Conservation (phyloP, 2,329 filamentous ascomycete genomes). For the Penicillium sp. region DNA sequence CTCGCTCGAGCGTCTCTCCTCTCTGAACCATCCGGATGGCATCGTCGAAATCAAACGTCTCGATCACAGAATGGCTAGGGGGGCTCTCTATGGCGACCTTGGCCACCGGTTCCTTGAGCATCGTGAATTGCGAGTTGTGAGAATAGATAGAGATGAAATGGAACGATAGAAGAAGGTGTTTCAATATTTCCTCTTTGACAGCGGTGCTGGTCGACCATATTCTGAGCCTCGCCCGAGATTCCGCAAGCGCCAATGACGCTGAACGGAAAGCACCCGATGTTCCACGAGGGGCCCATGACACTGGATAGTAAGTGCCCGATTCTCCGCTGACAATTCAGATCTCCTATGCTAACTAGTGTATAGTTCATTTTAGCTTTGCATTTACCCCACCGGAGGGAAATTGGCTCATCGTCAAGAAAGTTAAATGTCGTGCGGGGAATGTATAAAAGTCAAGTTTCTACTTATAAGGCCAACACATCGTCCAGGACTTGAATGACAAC, state of each 20-base stretch:
- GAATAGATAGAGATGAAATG: background rate
- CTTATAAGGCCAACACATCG: background rate
- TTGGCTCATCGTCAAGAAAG: background rate
- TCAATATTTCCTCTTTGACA: background rate
- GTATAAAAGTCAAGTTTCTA: background rate
- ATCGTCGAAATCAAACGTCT: background rate
- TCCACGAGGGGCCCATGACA: background rate
- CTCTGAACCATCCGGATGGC: background rate
- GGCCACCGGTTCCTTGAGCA: background rate
- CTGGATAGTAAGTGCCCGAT: background rate
- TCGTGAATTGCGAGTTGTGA: background rate
- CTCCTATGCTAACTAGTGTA: background rate
- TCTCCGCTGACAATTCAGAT: background rate
- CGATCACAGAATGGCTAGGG: background rate
- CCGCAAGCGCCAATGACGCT: background rate
- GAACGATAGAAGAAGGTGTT: background rate
- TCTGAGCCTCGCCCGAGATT: background rate
- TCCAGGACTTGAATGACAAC: background rate
- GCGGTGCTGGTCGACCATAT: background rate
- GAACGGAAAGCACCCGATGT: background rate
- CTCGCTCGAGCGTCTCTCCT: background rate
- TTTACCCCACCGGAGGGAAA: background rate
- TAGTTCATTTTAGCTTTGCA: background rate
- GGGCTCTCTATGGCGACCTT: constrained; percentile 2
- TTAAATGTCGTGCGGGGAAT: background rate